Percentiles rank a stretch among this genome's conserved stretches.
phyloP scores from a whole-genome alignment of 2,329 filamentous ascomycete species.

The Raffaelea ambrosiae region DNA sequence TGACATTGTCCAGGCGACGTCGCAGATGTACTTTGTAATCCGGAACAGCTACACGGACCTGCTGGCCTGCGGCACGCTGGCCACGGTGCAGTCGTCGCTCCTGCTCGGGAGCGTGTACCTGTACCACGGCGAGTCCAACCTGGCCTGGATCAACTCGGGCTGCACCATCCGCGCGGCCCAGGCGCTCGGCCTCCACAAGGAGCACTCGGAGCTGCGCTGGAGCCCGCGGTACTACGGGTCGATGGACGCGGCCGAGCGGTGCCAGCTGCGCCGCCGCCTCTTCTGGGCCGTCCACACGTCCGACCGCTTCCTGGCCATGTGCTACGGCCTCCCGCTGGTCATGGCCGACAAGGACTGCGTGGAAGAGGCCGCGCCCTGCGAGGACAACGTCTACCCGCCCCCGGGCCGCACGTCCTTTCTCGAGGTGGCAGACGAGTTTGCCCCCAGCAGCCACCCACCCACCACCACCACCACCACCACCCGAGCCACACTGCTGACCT shows the following conservation, averaged over 20 bases:
- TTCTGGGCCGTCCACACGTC: constrained; percentile 1
- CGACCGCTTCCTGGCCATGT: neutral
- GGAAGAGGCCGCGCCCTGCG: neutral
- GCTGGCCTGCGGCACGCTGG: neutral
- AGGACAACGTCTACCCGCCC: neutral
- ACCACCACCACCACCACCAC: too few species aligned
- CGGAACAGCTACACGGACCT: neutral
- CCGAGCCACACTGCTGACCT: neutral
- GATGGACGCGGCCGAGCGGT: neutral
- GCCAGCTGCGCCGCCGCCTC: neutral
- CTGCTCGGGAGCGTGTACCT: neutral
- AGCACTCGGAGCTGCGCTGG: neutral
- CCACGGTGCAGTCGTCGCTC: neutral
- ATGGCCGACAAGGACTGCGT: neutral
- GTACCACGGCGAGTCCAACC: constrained; percentile 1
- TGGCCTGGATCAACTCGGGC: neutral
- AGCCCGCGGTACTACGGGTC: neutral
- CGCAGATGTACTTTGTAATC: neutral
- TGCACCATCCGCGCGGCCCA: neutral
- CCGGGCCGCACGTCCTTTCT: neutral
- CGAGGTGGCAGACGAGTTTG: neutral
- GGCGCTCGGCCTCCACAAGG: neutral
- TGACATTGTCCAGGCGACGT: neutral
- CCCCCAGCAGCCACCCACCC: neutral
- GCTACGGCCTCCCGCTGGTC: neutral